Evolutionary conservation across 2,329 filamentous ascomycete species (phyloP).

Genomic region (Epichloe scottii): DNA sequence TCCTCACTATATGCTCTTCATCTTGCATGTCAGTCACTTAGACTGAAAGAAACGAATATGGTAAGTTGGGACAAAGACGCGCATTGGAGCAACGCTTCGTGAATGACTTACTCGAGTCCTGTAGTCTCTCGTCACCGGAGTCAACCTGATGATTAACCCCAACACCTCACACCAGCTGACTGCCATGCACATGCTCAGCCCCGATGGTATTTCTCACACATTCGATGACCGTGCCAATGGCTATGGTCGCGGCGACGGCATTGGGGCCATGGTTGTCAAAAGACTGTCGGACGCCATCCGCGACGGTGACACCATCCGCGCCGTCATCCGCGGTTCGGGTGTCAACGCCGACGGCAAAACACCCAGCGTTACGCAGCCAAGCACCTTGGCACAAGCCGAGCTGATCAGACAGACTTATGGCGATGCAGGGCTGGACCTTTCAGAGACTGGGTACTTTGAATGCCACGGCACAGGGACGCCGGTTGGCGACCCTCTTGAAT

Average conservation of each 20-base stretch:
- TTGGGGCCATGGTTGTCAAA: constrained; percentile 29
- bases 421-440: constrained; percentile 10
- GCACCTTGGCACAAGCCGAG: constrained; percentile 7
- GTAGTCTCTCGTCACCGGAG: constrained; percentile 1
- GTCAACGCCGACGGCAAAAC: neutral
- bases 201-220: constrained; percentile 15
- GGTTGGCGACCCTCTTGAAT: constrained; percentile 18
- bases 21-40: constrained; percentile 8
- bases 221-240: constrained; percentile 27
- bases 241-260: constrained; percentile 33
- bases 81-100: too few species aligned
- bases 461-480: constrained; percentile 28
- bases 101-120: too few species aligned
- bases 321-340: neutral
- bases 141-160: constrained; percentile 8
- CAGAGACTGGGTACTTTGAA: constrained; percentile 22
- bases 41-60: neutral
- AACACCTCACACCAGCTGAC: neutral
- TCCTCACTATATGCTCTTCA: constrained; percentile 21
- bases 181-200: constrained; percentile 3
- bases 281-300: constrained; percentile 26
- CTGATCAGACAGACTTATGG: constrained; percentile 1
- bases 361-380: neutral
- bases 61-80: neutral
- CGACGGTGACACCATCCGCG: constrained; percentile 26